Evolutionary conservation across 805 yeast species (phyloP), one percentile per base, ranked within the genome.

Genomic region (Schizosaccharomyces lindneri): DNA sequence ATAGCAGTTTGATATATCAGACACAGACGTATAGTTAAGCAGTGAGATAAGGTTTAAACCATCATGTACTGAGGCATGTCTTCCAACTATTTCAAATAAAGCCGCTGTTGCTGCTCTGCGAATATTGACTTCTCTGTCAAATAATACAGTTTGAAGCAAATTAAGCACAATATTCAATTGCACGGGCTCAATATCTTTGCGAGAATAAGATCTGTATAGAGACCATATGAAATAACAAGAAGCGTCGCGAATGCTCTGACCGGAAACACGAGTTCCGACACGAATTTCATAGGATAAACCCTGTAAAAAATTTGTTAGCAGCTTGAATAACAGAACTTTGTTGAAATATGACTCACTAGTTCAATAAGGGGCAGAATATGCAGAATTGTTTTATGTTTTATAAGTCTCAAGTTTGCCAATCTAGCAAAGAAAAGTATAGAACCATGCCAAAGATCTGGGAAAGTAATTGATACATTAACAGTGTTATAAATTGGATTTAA

Each of bases 141-240:
- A 83, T 60, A 86, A 75, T 7, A 83, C 72, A 1, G 80, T 75
- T 11, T 75, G 68, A 9, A 2, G 85, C 66, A 31, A 86, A 69
- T 65, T 76, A 74, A 21, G 63, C 41, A 57, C 13, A 24, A 27
- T n/a, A 32, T 41, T 36, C 24, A 17, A 11, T 11, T 57, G 48
- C 1, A 57, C 19, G 17, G 46, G 27, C 17, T 41, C 48, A 36
- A 57, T 27, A 19, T 31, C 60, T 57, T 31, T 19, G 5, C 21
- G n/a, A 5, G 48, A 27, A 27, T 57, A 57, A 5, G 27, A 71
- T 65, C 84, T 76, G 43, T 79, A 75, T 19, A 84, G 62, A 0
- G 95, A 79, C 97, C 97, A 89, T n/a, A 81, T 71, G 0, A 85
- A 79, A 67, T 84, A 89, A 70, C 94, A 85, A 0, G 90, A 81